Percentiles rank a stretch among this genome's conserved stretches.
Evolutionary conservation across 1,139 yeast genomes (phyloP).

Genomic region (Hemisphaericaspora xylofermentans): DNA sequence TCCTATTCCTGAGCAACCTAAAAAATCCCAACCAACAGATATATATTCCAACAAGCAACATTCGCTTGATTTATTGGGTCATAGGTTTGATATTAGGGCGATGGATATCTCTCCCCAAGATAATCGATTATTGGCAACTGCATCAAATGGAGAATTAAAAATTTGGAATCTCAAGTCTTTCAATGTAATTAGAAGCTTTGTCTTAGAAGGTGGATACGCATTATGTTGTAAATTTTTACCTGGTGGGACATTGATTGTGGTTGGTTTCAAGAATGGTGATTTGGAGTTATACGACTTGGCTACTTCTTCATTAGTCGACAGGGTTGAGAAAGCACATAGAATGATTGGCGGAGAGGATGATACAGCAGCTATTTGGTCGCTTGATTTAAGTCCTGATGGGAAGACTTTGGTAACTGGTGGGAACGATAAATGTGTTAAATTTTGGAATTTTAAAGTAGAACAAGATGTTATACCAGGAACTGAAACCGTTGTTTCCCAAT

Average conservation of each 20-base stretch:
- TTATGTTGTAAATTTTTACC: conserved; percentile 81
- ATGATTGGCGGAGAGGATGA: conserved; percentile 28
- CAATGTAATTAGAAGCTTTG: conserved; percentile 77
- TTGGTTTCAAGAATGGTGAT: conserved; percentile 90
- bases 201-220: conserved; percentile 77
- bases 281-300: conserved; percentile 85
- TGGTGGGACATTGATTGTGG: conserved; percentile 82
- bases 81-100: conserved; percentile 84
- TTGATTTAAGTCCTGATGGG: conserved; percentile 87
- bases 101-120: conserved; percentile 84
- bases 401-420: conserved; percentile 86
- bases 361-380: conserved; percentile 85
- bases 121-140: conserved; percentile 78
- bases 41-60: conserved; percentile 38
- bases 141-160: conserved; percentile 85
- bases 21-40: conserved; percentile 45
- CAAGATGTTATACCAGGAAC: conserved; percentile 73
- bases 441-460: conserved; percentile 80
- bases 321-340: conserved; percentile 70
- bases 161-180: conserved; percentile 80
- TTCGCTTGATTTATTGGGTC: conserved; percentile 76
- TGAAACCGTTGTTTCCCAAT: conserved; percentile 45
- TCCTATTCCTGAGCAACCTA: conserved; percentile 44
- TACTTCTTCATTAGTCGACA: conserved; percentile 69
- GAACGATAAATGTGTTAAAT: conserved; percentile 84